A percentile compares a stretch with the other conserved stretches of the same genome.
Evolutionary conservation across 2,329 filamentous ascomycete species (phyloP).

Genomic region (Aspergillus eucalypticola): DNA sequence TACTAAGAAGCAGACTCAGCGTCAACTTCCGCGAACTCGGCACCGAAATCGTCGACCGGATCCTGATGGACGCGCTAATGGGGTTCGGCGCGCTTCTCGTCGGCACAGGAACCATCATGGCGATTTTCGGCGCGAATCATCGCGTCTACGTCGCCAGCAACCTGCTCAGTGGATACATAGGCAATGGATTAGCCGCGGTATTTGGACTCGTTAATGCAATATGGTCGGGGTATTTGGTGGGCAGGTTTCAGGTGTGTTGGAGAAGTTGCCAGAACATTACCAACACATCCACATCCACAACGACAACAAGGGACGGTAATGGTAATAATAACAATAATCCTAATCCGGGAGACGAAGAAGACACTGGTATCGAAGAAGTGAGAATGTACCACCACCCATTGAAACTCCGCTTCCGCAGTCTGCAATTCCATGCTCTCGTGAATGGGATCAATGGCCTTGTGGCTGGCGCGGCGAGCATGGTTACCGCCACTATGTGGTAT

Average conservation of each 20-base stretch:
- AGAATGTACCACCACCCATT: conserved; percentile 31
- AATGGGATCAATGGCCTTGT: conserved; percentile 51
- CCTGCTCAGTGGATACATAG: conserved; percentile 57
- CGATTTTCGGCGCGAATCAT: conserved; percentile 52
- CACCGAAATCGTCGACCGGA: conserved; percentile 53
- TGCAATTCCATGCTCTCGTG: conserved; percentile 48
- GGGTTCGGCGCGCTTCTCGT: conserved; percentile 54
- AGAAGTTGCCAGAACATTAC: conserved; percentile 13
- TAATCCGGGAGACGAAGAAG: no score
- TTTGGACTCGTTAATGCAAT: conserved; percentile 53
- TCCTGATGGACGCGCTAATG: conserved; percentile 54
- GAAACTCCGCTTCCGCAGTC: conserved; percentile 39
- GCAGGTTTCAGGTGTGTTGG: conserved; percentile 32
- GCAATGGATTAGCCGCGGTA: conserved; percentile 52
- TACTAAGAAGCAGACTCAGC: conserved; percentile 44
- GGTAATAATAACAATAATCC: no score
- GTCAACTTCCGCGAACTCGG: conserved; percentile 53
- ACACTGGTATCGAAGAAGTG: not conserved
- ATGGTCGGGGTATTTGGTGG: conserved; percentile 51
- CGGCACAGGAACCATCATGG: conserved; percentile 55
- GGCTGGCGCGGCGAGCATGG: conserved; percentile 52
- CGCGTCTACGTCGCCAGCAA: conserved; percentile 52
- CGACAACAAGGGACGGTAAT: not conserved
- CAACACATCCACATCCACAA: conserved; percentile 31
- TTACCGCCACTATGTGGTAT: conserved; percentile 55